Evolutionary conservation across 768 basidiomycete species (phyloP), one percentile per base, ranked within the genome.

Genomic region (Agrocybe chaxingu): DNA sequence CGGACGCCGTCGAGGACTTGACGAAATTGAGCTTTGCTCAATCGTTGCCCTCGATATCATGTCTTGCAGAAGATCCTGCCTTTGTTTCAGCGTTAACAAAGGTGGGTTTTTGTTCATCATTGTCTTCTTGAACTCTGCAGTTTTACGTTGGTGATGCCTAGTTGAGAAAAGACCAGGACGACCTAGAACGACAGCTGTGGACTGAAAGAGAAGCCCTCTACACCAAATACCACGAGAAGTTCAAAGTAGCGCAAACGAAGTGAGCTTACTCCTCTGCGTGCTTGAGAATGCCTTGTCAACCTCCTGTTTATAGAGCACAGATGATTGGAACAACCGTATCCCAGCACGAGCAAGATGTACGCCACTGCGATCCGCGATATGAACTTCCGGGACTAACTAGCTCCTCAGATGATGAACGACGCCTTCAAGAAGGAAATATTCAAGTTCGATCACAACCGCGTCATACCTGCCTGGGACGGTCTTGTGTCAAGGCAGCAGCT

Each of bases 401-500:
- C 46, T 50, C 36, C 45, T 41, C 64, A 93, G 91, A 81, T 75
- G 75, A 68, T 92, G 57, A 76, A 79, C 42, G 77, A 78, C 42
- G 76, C 78, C 18, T 84, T 85, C 67, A 79, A 77, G 52, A 79
- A 73, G 56, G 89, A 90, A 53, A 63, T 92, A 34, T 69, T 64
- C 35, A 78, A 74, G 54, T 91, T 91, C 61, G 90, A 92, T 61
- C 58, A 58, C n/a, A 82, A 89, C 45, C 76, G 85, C 34, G 85
- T 75, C 8, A 65, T 92, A 5, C 73, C 81, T 2, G 85, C 87
- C 7, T 93, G 89, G 88, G 89, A 89, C 59, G 79, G 78, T 13
- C 73, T 92, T n/a, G 65, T 85, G 13, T 68, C 78, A 44, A 81
- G 79, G 57, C 91, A 93, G 63, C 90, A 93, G 66, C 61, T 69